Conservation (phyloP, 2,329 filamentous ascomycete genomes). For the Fusarium sp. region DNA sequence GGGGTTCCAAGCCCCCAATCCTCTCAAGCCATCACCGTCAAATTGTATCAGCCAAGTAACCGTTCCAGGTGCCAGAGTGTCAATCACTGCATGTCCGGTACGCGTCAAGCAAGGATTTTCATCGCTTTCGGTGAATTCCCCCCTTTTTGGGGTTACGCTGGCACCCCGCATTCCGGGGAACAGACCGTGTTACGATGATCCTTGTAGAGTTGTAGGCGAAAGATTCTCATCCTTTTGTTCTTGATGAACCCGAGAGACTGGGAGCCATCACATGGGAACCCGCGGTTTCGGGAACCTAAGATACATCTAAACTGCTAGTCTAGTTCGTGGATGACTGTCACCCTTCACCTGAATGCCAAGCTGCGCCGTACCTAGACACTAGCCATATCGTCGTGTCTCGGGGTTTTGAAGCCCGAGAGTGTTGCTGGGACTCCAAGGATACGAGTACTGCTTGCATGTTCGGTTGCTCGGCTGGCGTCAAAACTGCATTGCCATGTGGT, state of each 20-base stretch:
- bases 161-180: slow-evolving; percentile 4
- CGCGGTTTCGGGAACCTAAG: background rate
- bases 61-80: background rate
- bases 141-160: slow-evolving; percentile 5
- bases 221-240: background rate
- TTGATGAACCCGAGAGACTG: background rate
- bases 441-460: background rate
- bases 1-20: slow-evolving; percentile 27
- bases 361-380: too few species aligned
- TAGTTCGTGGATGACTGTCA: background rate
- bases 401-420: background rate
- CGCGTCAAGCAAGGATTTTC: background rate
- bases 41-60: background rate
- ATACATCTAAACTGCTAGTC: background rate
- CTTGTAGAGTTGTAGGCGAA: background rate
- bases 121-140: background rate
- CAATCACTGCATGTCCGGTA: background rate
- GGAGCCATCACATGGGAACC: background rate
- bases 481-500: background rate
- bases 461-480: background rate
- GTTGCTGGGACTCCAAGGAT: fast-evolving
- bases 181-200: background rate
- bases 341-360: background rate
- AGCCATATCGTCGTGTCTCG: background rate
- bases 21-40: background rate